A percentile compares a stretch with the other conserved stretches of the same genome.
phyloP scores from a whole-genome alignment of 2,329 filamentous ascomycete species.

The Fusarium caatingaense region DNA sequence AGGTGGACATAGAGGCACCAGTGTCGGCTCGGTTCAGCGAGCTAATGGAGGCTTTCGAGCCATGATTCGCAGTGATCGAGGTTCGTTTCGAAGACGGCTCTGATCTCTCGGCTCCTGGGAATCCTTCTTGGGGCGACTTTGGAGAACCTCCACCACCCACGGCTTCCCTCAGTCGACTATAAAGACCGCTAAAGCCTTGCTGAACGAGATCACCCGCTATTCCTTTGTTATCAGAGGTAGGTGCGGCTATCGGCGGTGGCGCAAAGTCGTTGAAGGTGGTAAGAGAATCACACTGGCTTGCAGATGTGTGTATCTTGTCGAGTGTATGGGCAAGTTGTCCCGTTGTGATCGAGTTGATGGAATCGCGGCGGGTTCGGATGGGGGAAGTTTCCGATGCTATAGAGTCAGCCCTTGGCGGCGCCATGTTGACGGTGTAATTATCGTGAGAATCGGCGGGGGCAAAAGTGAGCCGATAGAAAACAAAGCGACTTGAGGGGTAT shows the following conservation, averaged over 20 bases:
- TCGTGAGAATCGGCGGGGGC: neutral
- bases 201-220: constrained; percentile 80
- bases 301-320: constrained; percentile 87
- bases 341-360: constrained; percentile 61
- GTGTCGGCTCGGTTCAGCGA: constrained; percentile 58
- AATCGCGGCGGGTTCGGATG: constrained; percentile 53
- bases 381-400: constrained; percentile 49
- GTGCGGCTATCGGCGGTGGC: constrained; percentile 70
- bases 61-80: constrained; percentile 54
- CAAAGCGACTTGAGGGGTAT: neutral
- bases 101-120: constrained; percentile 40
- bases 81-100: constrained; percentile 56
- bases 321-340: constrained; percentile 81
- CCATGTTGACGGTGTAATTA: constrained; percentile 30
- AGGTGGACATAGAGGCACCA: constrained; percentile 46
- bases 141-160: constrained; percentile 74
- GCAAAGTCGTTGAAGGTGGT: constrained; percentile 97
- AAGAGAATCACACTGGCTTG: constrained; percentile 84
- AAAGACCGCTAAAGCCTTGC: constrained; percentile 88
- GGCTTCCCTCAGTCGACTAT: constrained; percentile 84
- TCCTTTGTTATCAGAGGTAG: constrained; percentile 73
- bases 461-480: neutral
- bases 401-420: constrained; percentile 48
- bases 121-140: constrained; percentile 52
- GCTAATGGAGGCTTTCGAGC: constrained; percentile 56